Percentiles rank a stretch among this genome's conserved stretches.
These are phyloP conservation scores for Halophytophthora polymorphica DNA, from an alignment of 352 stramenopile species.

Conservation along the genomic window DNA sequence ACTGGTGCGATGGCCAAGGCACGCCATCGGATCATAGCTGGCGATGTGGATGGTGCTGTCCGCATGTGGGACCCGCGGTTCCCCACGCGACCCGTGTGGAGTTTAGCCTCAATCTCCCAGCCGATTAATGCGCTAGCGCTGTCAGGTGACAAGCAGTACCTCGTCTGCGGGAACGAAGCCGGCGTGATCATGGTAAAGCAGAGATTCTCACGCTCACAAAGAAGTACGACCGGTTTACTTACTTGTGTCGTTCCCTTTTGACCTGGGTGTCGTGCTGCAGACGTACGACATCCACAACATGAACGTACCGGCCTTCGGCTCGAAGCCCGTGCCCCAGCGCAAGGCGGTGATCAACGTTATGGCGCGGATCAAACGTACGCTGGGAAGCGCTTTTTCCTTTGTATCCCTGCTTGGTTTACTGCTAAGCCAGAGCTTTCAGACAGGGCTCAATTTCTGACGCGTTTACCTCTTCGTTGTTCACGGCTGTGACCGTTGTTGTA, in stretches of 20 bases:
- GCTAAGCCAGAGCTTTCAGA: too few species aligned
- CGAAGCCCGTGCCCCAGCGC: conserved; percentile 51
- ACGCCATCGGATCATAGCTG: conserved; percentile 40
- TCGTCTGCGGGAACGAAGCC: conserved; percentile 61
- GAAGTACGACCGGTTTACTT: too few species aligned
- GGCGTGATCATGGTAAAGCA: conserved; percentile 48
- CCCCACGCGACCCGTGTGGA: conserved; percentile 49
- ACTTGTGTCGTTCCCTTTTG: background rate
- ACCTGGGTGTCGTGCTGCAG: conserved; percentile 17
- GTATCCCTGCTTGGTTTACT: background rate
- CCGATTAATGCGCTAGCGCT: conserved; percentile 51
- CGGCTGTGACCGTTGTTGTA: background rate
- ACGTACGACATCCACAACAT: conserved; percentile 65
- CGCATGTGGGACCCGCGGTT: conserved; percentile 68
- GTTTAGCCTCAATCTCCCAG: conserved; percentile 42
- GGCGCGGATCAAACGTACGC: conserved; percentile 50
- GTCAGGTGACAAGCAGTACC: conserved; percentile 37
- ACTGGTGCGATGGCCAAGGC: conserved; percentile 10
- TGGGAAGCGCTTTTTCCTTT: background rate
- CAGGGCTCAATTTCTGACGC: conserved; percentile 1
- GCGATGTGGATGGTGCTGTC: conserved; percentile 58
- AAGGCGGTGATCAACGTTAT: conserved; percentile 38
- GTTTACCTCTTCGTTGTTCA: conserved; percentile 2
- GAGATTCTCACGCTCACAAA: background rate
- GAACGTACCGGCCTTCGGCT: conserved; percentile 61